Base-by-base conservation (phyloP, 108 stramenopile species). In the Pseudonitzschia delicatissima region DNA sequence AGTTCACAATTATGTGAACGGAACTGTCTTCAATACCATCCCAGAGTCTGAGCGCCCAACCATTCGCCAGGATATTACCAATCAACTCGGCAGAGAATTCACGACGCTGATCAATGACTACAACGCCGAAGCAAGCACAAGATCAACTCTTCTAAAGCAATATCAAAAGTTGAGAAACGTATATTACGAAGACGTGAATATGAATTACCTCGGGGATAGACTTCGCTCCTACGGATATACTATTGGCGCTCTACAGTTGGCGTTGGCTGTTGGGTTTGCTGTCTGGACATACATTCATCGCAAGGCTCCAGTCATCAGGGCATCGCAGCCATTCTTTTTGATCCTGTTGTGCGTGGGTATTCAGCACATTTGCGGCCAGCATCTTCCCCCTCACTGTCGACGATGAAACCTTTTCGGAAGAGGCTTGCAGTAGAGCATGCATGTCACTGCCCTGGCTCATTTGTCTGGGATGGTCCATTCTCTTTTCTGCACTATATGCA, bases 301-400 rank as follows among this genome's bases (percentile, higher is more conserved):
- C 2, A 60, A 36, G 4, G 36, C 28, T 5, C 23, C 57, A 1
- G 69, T 70, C 32, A 73, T 52, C 34, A 47, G 25, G 23, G 73
- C 69, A 11, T 80, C 79, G 7, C 83, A 84, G 58, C 83, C 84
- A 3, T 26, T 68, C 23, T 85, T 82, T 39, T 36, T 85, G 31
- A 35, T 57, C 18, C 37, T 81, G 45, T 45, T 86, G 1, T 82
- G 78, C 25, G 42, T 64, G 17, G 86, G 86, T n/a, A 42, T 62
- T 72, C 4, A 62, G 82, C 39, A 26, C 82, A 6, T 71, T 84
- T 60, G 74, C 48, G 6, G 9, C 62, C 9, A 25, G 52, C 21
- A 73, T 81, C 39, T 63, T 81, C 28, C 74, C 72, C 6, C 28
- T 81, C 20, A 35, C 45, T 18, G 60, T 81, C 7, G 74, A 81